Base-by-base conservation (phyloP, 2,329 filamentous ascomycete species). In the Exophiala bonariae region DNA sequence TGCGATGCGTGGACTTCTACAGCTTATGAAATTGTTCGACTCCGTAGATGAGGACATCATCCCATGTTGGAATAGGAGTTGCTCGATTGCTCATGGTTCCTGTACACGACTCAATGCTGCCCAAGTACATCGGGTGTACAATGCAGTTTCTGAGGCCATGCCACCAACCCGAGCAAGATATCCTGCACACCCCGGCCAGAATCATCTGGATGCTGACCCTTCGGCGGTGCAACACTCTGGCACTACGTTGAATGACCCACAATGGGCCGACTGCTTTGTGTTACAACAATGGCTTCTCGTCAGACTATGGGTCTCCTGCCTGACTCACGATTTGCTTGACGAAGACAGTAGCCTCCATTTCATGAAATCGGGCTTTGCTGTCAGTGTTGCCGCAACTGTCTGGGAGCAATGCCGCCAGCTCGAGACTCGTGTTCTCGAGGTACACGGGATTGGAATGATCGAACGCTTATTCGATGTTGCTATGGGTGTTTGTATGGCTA, bases 21-120 rank as follows among this genome's bases (percentile, higher is more conserved):
- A 45, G 26, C 42, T 45, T 22, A 45, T 45, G 42, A 31, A 38
- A n/a, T 18, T 45, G 11, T 45, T 45, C 31, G 42, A 45, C 13
- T 39, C 42, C 1, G 34, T 45, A 2, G 42, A 45, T 34, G 42
- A 45, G 23, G 20, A 45, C 23, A 33, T 45, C n/a, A 45, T 45
- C 18, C 32, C 42, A 13, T 45, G 42, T 33, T 45, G 33, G 42
- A 45, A 45, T 18, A 37, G 30, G 17, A 45, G 32, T n/a, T 45
- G 42, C 17, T 45, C n/a, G 10, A 14, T 23, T 8, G 16, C 42
- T 14, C 30, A 23, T 8, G 16, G 13, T 3, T 20, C 23, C 8
- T 45, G 42, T 36, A 23, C 20, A 7, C 13, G 17, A 18, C 33
- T 45, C 14, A 38, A 32, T 8, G 23, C 37, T n/a, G 34, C 31